Evolutionary conservation across 495 filamentous ascomycete genomes (phyloP).

Genomic region (Tuber microsphaerosporum): DNA sequence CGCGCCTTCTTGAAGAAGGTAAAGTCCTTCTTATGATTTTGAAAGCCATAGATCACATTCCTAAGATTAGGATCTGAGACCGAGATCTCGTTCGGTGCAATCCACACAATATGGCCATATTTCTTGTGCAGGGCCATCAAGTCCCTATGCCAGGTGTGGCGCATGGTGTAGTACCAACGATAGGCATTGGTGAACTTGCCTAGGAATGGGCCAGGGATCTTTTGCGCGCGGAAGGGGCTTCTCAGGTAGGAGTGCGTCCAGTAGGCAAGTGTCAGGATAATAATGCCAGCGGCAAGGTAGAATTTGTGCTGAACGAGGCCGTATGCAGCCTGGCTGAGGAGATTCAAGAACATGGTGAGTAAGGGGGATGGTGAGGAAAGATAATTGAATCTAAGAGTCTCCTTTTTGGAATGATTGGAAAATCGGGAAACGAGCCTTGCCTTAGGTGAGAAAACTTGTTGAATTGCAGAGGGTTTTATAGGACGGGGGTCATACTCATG

Average conservation of each 20-base stretch:
- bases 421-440: not conserved
- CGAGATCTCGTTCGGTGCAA: conserved; percentile 61
- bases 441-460: not conserved
- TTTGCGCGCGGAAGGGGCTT: conserved; percentile 24
- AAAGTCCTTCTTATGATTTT: conserved; percentile 52
- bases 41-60: conserved; percentile 70
- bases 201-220: conserved; percentile 56
- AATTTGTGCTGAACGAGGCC: conserved; percentile 20
- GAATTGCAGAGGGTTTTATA: not conserved
- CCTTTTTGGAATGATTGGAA: not conserved
- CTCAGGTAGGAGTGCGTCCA: conserved; percentile 23
- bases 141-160: conserved; percentile 56
- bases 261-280: conserved; percentile 10
- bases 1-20: conserved; percentile 59
- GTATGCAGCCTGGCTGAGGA: not conserved
- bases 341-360: not conserved
- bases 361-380: not conserved
- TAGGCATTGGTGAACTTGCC: conserved; percentile 63
- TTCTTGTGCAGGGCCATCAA: conserved; percentile 61
- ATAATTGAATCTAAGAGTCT: not conserved
- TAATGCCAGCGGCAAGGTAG: not conserved
- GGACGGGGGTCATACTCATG: not conserved
- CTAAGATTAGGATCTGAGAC: conserved; percentile 61
- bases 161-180: conserved; percentile 60
- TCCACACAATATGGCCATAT: conserved; percentile 63